phyloP scores from a whole-genome alignment of 2,329 filamentous ascomycete species.

The Boeremia lycopersici region DNA sequence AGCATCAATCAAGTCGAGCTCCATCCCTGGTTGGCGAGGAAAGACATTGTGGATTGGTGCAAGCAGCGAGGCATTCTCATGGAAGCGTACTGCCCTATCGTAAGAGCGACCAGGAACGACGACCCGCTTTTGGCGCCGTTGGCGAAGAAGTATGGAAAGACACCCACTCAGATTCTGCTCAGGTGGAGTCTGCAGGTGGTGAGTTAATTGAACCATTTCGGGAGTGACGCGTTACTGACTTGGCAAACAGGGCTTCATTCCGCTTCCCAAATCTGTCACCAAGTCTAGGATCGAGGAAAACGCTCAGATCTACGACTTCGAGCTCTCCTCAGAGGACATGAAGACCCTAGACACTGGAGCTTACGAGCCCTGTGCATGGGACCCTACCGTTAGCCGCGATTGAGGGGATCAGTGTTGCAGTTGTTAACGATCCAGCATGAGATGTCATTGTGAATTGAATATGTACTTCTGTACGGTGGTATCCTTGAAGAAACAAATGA shows the following conservation, averaged over 20 bases:
- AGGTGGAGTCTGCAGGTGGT: constrained; percentile 61
- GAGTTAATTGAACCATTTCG: not conserved
- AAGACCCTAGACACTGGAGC: constrained; percentile 58
- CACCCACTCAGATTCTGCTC: constrained; percentile 62
- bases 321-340: constrained; percentile 65
- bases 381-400: constrained; percentile 56
- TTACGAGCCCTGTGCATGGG: constrained; percentile 65
- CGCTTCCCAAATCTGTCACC: constrained; percentile 67
- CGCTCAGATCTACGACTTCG: constrained; percentile 64
- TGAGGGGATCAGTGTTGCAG: constrained; percentile 22
- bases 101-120: constrained; percentile 54
- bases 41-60: constrained; percentile 81
- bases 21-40: constrained; percentile 84
- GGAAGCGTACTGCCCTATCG: constrained; percentile 56
- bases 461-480: constrained; percentile 11
- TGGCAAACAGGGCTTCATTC: constrained; percentile 60
- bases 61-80: constrained; percentile 57
- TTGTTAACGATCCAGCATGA: not conserved
- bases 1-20: constrained; percentile 84
- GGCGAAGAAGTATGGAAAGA: constrained; percentile 63
- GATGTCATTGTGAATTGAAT: constrained; percentile 1
- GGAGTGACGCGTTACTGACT: not conserved
- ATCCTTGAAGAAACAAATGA: constrained; percentile 8
- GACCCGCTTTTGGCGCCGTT: constrained; percentile 60
- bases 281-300: constrained; percentile 67